Evolutionary conservation across 2,329 filamentous ascomycete species (phyloP).

Genomic region (Stenocarpella maydis): DNA sequence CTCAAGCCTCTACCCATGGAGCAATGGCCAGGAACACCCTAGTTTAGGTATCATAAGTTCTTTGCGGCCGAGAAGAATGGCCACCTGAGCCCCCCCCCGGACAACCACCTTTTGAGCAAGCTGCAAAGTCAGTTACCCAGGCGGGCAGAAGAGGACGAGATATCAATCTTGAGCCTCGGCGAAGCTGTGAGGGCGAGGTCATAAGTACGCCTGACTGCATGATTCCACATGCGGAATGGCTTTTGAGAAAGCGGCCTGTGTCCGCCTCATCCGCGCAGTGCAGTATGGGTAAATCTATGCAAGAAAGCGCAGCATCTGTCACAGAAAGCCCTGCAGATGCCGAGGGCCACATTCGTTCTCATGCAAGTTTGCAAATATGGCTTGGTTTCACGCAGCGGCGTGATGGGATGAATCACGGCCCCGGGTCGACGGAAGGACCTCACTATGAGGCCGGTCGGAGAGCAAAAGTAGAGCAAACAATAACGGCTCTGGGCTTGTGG

Average conservation of each 20-base stretch:
- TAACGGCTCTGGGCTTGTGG: neutral
- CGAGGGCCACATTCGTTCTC: neutral
- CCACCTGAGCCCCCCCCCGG: neutral
- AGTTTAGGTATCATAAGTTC: neutral
- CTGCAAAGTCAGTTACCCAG: neutral
- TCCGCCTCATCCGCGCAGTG: neutral
- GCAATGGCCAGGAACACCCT: neutral
- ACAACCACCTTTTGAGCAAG: neutral
- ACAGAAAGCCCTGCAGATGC: neutral
- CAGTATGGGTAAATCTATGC: neutral
- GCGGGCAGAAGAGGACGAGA: neutral
- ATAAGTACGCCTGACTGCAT: neutral
- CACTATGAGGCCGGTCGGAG: neutral
- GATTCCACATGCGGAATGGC: neutral
- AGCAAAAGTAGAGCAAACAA: neutral
- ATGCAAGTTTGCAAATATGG: neutral
- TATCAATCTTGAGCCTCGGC: neutral
- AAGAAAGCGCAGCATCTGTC: neutral
- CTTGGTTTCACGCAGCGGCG: neutral
- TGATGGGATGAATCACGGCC: neutral
- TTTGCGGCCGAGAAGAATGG: too few relatives aligned
- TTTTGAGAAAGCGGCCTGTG: neutral
- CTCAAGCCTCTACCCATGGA: neutral
- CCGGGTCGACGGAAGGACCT: neutral
- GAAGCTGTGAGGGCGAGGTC: neutral